Percentiles rank a stretch among this genome's conserved stretches.
Evolutionary conservation across 805 yeast species (phyloP).

Genomic region (Candida koratica): DNA sequence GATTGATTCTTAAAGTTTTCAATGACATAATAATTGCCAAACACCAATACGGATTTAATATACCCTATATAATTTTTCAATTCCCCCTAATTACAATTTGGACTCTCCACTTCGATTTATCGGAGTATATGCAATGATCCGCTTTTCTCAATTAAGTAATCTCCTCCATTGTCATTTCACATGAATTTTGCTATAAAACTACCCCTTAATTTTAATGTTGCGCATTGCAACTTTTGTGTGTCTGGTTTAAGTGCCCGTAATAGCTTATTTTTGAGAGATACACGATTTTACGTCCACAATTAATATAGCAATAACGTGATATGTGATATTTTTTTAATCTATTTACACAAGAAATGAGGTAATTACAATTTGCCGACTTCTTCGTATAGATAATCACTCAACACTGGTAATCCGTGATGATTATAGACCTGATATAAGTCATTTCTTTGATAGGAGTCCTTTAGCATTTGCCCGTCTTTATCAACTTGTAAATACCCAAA

Average conservation of each 20-base stretch:
- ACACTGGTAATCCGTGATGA: slow-evolving; percentile 30
- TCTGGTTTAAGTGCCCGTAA: too few relatives aligned
- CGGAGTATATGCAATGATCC: slow-evolving; percentile 3
- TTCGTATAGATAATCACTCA: slow-evolving; percentile 50
- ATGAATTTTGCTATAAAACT: slow-evolving; percentile 4
- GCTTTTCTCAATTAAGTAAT: neutral
- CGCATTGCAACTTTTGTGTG: too few relatives aligned
- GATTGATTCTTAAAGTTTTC: slow-evolving; percentile 38
- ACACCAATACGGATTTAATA: neutral
- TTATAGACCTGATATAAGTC: slow-evolving; percentile 51
- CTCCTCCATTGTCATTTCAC: slow-evolving; percentile 5
- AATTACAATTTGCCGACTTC: slow-evolving; percentile 22
- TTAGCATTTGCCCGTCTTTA: slow-evolving; percentile 49
- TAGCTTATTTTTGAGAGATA: too few relatives aligned
- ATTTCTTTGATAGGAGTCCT: slow-evolving; percentile 55
- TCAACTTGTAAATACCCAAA: slow-evolving; percentile 67
- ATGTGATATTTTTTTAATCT: too few relatives aligned
- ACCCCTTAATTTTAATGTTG: slow-evolving; percentile 3
- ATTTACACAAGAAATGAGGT: too few relatives aligned
- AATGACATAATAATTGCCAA: slow-evolving; percentile 29
- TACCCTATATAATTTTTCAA: slow-evolving; percentile 8
- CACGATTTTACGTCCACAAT: too few relatives aligned
- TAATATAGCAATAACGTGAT: too few relatives aligned
- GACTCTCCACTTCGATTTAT: slow-evolving; percentile 5
- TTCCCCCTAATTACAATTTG: slow-evolving; percentile 3